phyloP scores from a whole-genome alignment of 495 filamentous ascomycete species.

The Penicillium pulvis region DNA sequence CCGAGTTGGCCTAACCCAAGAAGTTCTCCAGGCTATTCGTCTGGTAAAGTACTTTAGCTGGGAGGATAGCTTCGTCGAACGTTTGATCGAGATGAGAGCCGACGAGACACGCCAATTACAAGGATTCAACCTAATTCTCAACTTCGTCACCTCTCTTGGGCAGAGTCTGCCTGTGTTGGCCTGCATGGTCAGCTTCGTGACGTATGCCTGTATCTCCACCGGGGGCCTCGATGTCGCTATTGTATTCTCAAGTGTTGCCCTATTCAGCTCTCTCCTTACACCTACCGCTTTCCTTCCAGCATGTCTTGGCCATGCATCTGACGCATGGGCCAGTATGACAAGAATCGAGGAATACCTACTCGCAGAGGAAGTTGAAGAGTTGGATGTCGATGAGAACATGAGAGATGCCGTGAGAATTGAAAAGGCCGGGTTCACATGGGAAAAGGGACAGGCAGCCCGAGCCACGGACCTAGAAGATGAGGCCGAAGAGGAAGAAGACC shows the following conservation, averaged over 20 bases:
- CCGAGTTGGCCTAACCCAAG: not conserved
- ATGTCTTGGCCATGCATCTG: not conserved
- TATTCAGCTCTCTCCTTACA: not conserved
- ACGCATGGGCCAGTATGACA: not conserved
- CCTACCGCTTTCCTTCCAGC: not conserved
- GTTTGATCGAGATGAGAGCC: not conserved
- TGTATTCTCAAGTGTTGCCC: constrained; percentile 2
- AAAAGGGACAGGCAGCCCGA: not conserved
- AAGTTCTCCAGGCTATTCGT: not conserved
- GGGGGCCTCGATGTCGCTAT: not conserved
- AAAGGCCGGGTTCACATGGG: constrained; percentile 1
- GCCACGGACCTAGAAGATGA: not conserved
- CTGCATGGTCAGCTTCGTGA: not conserved
- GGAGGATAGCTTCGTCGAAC: constrained; percentile 1
- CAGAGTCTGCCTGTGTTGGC: not conserved
- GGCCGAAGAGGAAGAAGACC: not conserved
- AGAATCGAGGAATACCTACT: constrained; percentile 1
- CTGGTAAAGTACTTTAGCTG: constrained; percentile 2
- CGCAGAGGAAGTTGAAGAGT: not conserved
- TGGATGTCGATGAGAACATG: not conserved
- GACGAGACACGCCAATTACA: not conserved
- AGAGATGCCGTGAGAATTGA: not conserved
- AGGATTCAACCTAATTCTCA: not conserved
- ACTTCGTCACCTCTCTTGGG: not conserved
- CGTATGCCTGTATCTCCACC: not conserved